Percentiles rank a stretch among this genome's conserved stretches.
Conservation (phyloP, 768 basidiomycete species). For the Tephrocybe sp. region DNA sequence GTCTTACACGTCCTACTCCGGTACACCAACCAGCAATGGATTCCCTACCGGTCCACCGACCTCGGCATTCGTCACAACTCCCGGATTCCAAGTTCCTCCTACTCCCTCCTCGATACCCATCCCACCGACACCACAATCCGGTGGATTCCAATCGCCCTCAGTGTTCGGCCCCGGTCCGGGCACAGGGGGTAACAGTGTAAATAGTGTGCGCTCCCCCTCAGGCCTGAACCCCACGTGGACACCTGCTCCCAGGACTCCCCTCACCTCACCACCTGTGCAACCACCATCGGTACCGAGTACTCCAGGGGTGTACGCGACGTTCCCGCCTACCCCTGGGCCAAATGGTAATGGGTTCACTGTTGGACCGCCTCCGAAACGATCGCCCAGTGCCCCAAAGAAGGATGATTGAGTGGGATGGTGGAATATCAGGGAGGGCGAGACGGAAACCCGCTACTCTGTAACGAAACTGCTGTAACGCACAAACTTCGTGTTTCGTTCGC, state of each 20-base stretch:
- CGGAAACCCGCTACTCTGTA: not conserved
- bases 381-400: conserved; percentile 27
- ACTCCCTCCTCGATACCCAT: conserved; percentile 4
- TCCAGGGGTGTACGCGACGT: conserved; percentile 30
- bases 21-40: conserved; percentile 29
- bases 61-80: conserved; percentile 1
- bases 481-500: no score
- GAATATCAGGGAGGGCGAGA: not conserved
- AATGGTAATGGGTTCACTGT: conserved; percentile 24
- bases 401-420: conserved; percentile 26
- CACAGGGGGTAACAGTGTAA: conserved; percentile 8
- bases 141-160: conserved; percentile 11
- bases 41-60: conserved; percentile 20
- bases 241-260: conserved; percentile 11
- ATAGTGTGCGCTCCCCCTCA: conserved; percentile 15
- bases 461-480: not conserved
- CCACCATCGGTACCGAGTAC: conserved; percentile 24
- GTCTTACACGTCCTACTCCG: conserved; percentile 32
- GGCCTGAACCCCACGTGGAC: conserved; percentile 18
- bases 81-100: conserved; percentile 1
- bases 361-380: conserved; percentile 24
- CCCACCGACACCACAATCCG: conserved; percentile 5
- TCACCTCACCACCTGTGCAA: not conserved
- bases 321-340: conserved; percentile 32
- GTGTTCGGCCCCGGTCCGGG: conserved; percentile 10